Base-by-base conservation (phyloP, 176 grass and related monocot genomes). In the Zea luxurians region DNA sequence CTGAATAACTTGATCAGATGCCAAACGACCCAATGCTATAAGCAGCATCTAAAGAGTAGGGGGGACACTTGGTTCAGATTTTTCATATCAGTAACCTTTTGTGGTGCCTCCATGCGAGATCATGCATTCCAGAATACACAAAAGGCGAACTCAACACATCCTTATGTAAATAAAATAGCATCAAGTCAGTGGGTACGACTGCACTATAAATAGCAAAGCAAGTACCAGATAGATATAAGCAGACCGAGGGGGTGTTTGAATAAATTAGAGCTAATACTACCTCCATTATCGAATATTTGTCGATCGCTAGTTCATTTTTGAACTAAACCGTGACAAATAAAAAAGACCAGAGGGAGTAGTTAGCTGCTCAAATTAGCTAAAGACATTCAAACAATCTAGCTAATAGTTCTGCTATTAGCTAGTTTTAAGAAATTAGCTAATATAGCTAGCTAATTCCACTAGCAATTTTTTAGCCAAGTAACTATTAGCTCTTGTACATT, bases 91-190 rank as follows among this genome's bases (percentile, higher is more conserved):
- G 43, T 8, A 44, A 58, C 34, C 5, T 34, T 18, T 71, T 80
- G n/a, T 36, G 15, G 55, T 65, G 64, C 71, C 37, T 43, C 16
- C 38, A 42, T 49, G 17, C 6, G 20, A 84, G 42, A 84, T 73
- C 21, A 67, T 82, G 66, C 60, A 67, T 65, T 1, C 7, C 0
- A 7, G 41, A 69, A 44, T 53, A 45, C 0, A 9, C 10, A 61
- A 59, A n/a, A 18, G 1, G 38, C 48, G 15, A 79, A 79, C 61
- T 77, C 27, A 61, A 83, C 3, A 16, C 35, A 78, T 27, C 27
- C 27, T 0, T 27, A 27, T 27, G 27, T 27, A 78, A 74, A 61
- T 53, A 66, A 64, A 66, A 41, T 73, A 73, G 2, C 16, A 21
- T 49, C 49, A 77, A 44, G 36, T 61, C 34, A 73, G 54, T 15